A percentile compares a stretch with the other conserved stretches of the same genome.
Conservation (phyloP, 345 rosid genomes). For the Melaleuca quinquenervia region DNA sequence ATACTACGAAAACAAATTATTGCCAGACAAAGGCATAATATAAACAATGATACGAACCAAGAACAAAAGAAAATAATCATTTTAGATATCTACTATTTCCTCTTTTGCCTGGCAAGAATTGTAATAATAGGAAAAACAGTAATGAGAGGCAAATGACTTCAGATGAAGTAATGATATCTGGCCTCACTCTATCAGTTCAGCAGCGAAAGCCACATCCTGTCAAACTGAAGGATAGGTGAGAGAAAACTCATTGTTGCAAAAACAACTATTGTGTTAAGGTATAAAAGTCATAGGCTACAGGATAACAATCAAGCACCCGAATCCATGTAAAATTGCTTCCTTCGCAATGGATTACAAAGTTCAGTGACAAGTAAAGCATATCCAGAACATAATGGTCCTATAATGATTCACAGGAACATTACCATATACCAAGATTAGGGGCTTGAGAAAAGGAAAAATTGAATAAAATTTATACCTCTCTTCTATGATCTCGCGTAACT, state of each 20-base stretch:
- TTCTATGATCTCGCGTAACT: slow-evolving; percentile 65
- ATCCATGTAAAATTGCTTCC: background rate
- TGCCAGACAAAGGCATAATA: background rate
- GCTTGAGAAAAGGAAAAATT: background rate
- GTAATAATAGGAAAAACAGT: background rate
- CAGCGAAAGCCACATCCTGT: background rate
- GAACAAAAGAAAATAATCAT: background rate
- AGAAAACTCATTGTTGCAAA: background rate
- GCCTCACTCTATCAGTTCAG: background rate
- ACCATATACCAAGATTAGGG: background rate
- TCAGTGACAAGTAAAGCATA: background rate
- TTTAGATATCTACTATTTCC: background rate
- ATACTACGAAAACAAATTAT: background rate
- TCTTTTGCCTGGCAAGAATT: background rate
- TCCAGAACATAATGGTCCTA: background rate
- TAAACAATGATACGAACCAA: background rate
- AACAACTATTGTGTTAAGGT: background rate
- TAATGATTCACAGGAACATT: background rate
- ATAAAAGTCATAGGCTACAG: background rate
- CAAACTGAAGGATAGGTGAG: background rate
- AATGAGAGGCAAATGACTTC: background rate
- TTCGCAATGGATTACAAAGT: background rate
- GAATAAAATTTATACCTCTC: slow-evolving; percentile 44
- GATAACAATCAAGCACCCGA: background rate
- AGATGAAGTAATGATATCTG: background rate